Evolutionary conservation across 352 stramenopile species (phyloP), one percentile per base, ranked within the genome.

Genomic region (Phytophthora ohioensis): DNA sequence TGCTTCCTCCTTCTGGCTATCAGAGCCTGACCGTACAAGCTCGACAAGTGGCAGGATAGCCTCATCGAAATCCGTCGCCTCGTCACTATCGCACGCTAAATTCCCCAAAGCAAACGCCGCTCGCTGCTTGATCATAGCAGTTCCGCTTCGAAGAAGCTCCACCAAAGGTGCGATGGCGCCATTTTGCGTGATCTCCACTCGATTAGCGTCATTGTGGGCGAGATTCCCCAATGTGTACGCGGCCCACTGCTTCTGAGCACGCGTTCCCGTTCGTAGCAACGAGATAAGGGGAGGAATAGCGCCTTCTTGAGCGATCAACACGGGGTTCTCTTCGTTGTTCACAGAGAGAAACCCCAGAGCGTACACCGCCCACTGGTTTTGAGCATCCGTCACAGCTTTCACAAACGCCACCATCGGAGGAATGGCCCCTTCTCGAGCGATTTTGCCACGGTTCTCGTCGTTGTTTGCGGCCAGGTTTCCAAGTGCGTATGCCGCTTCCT

Each of bases 341-440:
- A 72, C 11, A 1, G 41, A 62, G 9, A 75, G 45, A 5, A 38
- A 42, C 9, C 56, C 68, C 5, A 78, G 6, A 1, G 71, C 66
- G 13, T 71, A 67, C 7, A 71, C 55, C 0, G 66, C 71, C 51
- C 68, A 61, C 27, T 78, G 60, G 39, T 67, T 78, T 13, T 78
- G 66, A 4, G 36, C 56, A 21, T 75, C 57, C 10, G 56, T 75
- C 6, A 63, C 67, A 12, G 57, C 52, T 45, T 47, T 61, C 10
- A 78, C 32, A 30, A 78, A 73, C 0, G 17, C 54, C 3, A 75
- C 61, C 35, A 78, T 62, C 2, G 66, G 60, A 27, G 60, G 55
- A 51, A 76, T 72, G 2, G 62, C 68, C 27, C 63, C 68, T 65
- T 67, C 61, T 4, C 63, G 62, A 13, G 58, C 31, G 27, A 73